These are phyloP conservation scores for Neolentinus lepideus DNA, from an alignment of 1,284 basidiomycete genomes.

Conservation along the genomic window DNA sequence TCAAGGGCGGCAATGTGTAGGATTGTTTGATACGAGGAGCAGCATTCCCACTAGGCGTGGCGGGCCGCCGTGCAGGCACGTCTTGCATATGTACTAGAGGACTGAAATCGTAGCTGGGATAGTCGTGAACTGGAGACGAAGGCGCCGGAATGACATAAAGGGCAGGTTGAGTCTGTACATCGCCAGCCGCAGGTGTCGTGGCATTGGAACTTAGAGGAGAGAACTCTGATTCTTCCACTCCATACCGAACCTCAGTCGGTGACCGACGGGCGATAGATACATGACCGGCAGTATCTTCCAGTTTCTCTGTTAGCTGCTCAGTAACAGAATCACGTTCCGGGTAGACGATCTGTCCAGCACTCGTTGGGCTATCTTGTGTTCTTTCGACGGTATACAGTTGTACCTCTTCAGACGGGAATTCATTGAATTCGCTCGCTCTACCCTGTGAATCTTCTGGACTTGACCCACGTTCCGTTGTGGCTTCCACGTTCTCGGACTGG, in stretches of 20 bases:
- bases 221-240: background rate
- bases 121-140: constrained; percentile 9
- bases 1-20: constrained; percentile 58
- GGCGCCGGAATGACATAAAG: constrained; percentile 5
- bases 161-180: background rate
- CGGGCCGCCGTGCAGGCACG: constrained; percentile 20
- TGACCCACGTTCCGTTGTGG: background rate
- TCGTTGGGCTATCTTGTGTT: no score
- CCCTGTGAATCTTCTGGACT: background rate
- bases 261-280: no score
- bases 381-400: no score
- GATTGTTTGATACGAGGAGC: constrained; percentile 28
- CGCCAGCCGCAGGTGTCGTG: background rate
- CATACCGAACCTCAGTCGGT: no score
- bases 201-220: background rate
- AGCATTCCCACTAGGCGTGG: background rate
- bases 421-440: background rate
- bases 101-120: constrained; percentile 13
- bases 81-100: background rate
- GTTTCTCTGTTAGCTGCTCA: no score
- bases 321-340: no score
- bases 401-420: no score
- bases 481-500: background rate
- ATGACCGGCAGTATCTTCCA: no score
- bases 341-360: no score